Evolutionary conservation across 2,329 filamentous ascomycete species (phyloP), one percentile per base, ranked within the genome.

Genomic region (Aschersonia sp.): DNA sequence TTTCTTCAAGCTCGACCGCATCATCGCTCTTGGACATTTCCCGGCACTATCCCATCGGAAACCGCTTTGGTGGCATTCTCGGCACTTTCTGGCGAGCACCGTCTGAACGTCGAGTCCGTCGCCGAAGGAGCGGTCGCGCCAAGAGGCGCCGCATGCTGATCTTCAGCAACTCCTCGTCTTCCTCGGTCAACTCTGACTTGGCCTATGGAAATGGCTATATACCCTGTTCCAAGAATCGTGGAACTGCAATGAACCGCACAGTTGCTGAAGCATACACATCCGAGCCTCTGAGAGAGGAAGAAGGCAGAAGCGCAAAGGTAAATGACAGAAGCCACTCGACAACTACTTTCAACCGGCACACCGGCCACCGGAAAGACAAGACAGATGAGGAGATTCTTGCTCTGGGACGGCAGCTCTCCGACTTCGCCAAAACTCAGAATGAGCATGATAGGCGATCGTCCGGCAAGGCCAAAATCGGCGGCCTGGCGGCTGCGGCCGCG

Each of bases 1-100:
- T n/a, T 29, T 47, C 69, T 22, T 60, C 60, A 31, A 76, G 69
- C 48, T 78, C 71, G 39, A 73, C 73, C 42, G 75, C 73, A 12
- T 73, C 72, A 12, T 83, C 79, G 2, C 70, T 80, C 48, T 63
- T 85, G 47, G 81, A 87, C 56, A 80, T 87, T 46, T 84, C 82
- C 45, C 72, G 71, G 40, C 66, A 69, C 44, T 69, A 71, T 46
- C 69, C 68, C 14, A 60, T 65, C 50, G 66, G 63, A 41, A 68
- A 68, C 6, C 66, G 70, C 47, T 65, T 68, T 41, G 70, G 73
- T 51, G 76, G 79, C 40, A 70, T 78, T 47, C 66, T 87, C 42
- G 66, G 66, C 48, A 71, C 77, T 12, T 85, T 86, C 57, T 84
- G 83, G 60, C 75, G 69, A 5, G 69, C 77, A 5, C 73, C 76